Evolutionary conservation across 2,329 filamentous ascomycete species (phyloP).

Genomic region (Trichoderma koningiopsis): DNA sequence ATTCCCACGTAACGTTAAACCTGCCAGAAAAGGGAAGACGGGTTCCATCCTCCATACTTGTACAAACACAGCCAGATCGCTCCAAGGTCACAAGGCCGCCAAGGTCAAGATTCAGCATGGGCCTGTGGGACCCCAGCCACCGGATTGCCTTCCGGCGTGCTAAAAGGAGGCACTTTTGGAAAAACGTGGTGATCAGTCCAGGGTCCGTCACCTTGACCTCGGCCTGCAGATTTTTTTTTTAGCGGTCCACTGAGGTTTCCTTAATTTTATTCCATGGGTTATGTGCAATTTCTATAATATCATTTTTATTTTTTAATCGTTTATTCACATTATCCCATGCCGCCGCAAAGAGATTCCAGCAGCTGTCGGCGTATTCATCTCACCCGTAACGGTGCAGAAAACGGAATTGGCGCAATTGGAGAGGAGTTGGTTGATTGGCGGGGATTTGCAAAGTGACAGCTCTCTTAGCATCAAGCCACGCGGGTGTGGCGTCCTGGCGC

Average conservation of each 20-base stretch:
- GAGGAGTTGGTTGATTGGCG: background rate
- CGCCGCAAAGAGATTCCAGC: background rate
- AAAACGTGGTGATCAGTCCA: constrained; percentile 19
- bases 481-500: constrained; percentile 13
- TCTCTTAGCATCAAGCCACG: background rate
- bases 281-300: constrained; percentile 3
- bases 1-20: constrained; percentile 19
- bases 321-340: background rate
- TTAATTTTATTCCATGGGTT: constrained; percentile 22
- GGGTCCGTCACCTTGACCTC: constrained; percentile 1
- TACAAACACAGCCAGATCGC: constrained; percentile 15
- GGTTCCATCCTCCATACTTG: constrained; percentile 2
- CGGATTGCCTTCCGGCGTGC: constrained; percentile 21
- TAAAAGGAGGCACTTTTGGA: constrained; percentile 25
- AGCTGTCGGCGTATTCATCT: background rate
- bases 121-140: background rate
- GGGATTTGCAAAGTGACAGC: background rate
- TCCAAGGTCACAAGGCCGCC: constrained; percentile 16
- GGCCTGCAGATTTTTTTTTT: constrained; percentile 10
- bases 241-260: constrained; percentile 16
- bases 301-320: background rate
- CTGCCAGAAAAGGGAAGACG: constrained; percentile 12
- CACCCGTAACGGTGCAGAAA: background rate
- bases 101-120: constrained; percentile 10
- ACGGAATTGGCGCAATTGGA: background rate